A percentile compares a stretch with the other conserved stretches of the same genome.
These are phyloP conservation scores for Porphyrellus cyaneotinctus DNA, from an alignment of 768 basidiomycete species.

Conservation along the genomic window DNA sequence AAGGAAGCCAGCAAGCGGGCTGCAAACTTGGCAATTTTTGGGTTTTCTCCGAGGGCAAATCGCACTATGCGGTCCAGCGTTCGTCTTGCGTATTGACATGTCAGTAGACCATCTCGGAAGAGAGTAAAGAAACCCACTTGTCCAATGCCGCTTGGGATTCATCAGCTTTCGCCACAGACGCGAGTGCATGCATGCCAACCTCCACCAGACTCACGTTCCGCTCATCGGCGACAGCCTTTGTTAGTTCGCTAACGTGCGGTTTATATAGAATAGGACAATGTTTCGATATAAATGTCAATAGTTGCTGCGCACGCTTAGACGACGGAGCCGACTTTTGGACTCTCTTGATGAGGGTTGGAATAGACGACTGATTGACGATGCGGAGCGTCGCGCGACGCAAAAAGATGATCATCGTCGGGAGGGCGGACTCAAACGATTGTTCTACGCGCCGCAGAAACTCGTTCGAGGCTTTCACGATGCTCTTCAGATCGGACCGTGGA, in stretches of 20 bases:
- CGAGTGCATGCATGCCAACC: constrained; percentile 71
- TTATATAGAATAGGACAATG: constrained; percentile 70
- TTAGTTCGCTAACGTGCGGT: constrained; percentile 70
- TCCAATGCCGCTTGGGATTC: constrained; percentile 54
- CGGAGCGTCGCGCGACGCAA: constrained; percentile 68
- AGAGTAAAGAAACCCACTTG: constrained; percentile 47
- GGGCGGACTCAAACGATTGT: constrained; percentile 55
- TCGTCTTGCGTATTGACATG: constrained; percentile 41
- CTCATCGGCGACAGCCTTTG: constrained; percentile 67
- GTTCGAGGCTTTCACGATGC: constrained; percentile 71
- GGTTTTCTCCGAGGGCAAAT: constrained; percentile 55
- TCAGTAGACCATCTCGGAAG: not conserved
- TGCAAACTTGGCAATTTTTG: constrained; percentile 80
- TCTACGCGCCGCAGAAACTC: constrained; percentile 80
- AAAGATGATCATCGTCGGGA: constrained; percentile 65
- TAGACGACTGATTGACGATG: constrained; percentile 79
- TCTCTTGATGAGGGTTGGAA: constrained; percentile 75
- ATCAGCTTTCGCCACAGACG: constrained; percentile 61
- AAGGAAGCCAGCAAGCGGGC: constrained; percentile 65
- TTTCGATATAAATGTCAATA: constrained; percentile 66
- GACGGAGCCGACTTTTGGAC: constrained; percentile 46
- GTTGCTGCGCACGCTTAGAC: constrained; percentile 43
- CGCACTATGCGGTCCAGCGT: constrained; percentile 61
- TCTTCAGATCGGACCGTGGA: constrained; percentile 77
- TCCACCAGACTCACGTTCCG: constrained; percentile 54